A percentile compares a stretch with the other conserved stretches of the same genome.
Conservation (phyloP, 2,329 filamentous ascomycete genomes). For the Acrocalymma vagum region DNA sequence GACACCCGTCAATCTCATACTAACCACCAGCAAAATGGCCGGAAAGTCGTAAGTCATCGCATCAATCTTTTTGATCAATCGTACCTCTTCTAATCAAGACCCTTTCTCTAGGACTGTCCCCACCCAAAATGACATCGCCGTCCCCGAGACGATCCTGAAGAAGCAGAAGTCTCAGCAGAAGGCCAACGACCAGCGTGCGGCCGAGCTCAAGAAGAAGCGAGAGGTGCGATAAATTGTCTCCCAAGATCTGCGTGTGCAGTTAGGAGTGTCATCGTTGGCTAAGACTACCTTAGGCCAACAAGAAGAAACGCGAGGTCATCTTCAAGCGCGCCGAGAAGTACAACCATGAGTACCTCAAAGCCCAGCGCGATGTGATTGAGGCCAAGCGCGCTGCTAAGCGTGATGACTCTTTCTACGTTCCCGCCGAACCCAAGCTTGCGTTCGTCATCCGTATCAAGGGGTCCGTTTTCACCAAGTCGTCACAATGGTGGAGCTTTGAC, state of each 20-base stretch:
- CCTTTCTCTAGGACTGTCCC: constrained; percentile 70
- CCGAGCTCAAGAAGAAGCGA: constrained; percentile 87
- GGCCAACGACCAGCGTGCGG: constrained; percentile 86
- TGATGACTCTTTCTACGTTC: constrained; percentile 93
- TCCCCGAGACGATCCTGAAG: constrained; percentile 99
- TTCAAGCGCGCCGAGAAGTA: constrained; percentile 99
- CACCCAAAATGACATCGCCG: constrained; percentile 93
- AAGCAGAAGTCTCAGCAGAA: constrained; percentile 99
- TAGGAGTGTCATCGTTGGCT: constrained; percentile 49
- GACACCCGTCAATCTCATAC: constrained; percentile 37
- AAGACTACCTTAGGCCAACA: constrained; percentile 79
- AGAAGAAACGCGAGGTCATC: constrained; percentile 98
- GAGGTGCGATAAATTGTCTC: constrained; percentile 78
- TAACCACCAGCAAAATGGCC: constrained; percentile 49
- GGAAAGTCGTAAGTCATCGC: constrained; percentile 40
- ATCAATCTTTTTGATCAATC: neutral
- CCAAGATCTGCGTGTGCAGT: constrained; percentile 44
- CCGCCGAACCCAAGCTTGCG: constrained; percentile 95
- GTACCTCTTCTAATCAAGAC: constrained; percentile 3
- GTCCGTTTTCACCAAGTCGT: constrained; percentile 55
- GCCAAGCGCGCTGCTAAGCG: constrained; percentile 88
- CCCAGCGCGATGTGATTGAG: constrained; percentile 96
- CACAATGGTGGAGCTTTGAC: neutral
- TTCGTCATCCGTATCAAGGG: constrained; percentile 99
- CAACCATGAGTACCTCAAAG: constrained; percentile 98